These are phyloP conservation scores for Austroboletus niveus DNA, from an alignment of 1,284 basidiomycete species.

Conservation along the genomic window DNA sequence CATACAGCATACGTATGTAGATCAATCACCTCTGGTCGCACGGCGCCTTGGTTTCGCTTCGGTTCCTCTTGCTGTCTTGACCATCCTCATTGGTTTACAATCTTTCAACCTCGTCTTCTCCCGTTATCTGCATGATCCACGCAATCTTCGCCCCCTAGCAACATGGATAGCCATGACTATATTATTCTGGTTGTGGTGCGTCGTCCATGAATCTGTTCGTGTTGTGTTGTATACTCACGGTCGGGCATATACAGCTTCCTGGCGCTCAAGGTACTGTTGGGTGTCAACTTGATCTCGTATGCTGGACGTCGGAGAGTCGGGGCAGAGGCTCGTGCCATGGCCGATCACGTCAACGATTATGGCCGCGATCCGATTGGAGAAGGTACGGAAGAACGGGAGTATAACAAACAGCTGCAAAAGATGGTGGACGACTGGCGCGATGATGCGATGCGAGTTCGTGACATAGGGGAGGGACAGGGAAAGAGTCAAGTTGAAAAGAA, in stretches of 20 bases:
- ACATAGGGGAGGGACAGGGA: conserved; percentile 56
- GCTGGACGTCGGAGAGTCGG: conserved; percentile 72
- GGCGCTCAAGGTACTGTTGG: conserved; percentile 85
- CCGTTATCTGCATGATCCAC: conserved; percentile 38
- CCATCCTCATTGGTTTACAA: conserved; percentile 86
- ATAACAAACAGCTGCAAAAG: conserved; percentile 76
- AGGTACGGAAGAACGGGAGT: conserved; percentile 80
- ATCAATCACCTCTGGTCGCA: conserved; percentile 93
- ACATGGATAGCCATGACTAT: conserved; percentile 67
- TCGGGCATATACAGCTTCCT: conserved; percentile 53
- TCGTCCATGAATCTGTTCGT: background rate
- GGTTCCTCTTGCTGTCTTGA: conserved; percentile 87
- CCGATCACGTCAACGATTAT: conserved; percentile 79
- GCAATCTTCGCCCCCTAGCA: conserved; percentile 43
- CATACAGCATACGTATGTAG: conserved; percentile 81
- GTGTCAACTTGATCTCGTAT: conserved; percentile 82
- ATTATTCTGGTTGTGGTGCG: conserved; percentile 81
- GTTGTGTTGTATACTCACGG: background rate
- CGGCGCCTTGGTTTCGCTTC: conserved; percentile 93
- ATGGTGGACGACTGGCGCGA: conserved; percentile 69
- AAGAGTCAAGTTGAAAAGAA: conserved; percentile 19
- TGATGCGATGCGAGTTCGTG: conserved; percentile 63
- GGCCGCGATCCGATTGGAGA: conserved; percentile 86
- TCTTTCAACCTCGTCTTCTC: conserved; percentile 66
- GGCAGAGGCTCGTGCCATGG: conserved; percentile 73